Evolutionary conservation across 768 basidiomycete genomes (phyloP), one percentile per base, ranked within the genome.

Genomic region (Scleroderma bovista): DNA sequence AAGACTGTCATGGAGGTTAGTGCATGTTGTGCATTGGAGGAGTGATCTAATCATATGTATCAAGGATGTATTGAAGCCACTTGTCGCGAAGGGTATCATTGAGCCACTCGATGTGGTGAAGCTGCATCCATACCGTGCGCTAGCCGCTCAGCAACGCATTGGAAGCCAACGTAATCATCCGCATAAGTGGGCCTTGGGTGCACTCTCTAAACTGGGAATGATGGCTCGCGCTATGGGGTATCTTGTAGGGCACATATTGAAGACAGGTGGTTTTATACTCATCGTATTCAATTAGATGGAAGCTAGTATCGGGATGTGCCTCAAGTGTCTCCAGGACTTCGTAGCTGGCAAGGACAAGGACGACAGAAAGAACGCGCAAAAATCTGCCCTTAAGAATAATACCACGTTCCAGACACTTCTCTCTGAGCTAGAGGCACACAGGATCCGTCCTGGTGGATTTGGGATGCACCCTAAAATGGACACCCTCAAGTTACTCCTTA

Each of bases 401-500:
- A 67, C 78, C 0, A 70, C 75, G 34, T 90, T 89, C 54, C 77
- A 81, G 57, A 76, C 75, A 24, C 68, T 93, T 23, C 74, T 93
- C 56, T 64, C 70, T 32, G 86, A 89, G 61, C 73, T 94, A 16
- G 81, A 88, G 46, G 60, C 60, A n/a, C 79, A 83, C 60, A 70
- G 70, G 47, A 70, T 68, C 23, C 65, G 68, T 9, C 55, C 60
- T 10, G 59, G 56, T 5, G 84, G 83, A 4, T 82, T 84, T 59
- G 64, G 74, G 1, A 63, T 77, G 47, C 95, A 99, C 68, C 95
- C 95, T 3, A 99, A 99, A 72, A 86, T 97, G 82, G 91, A 92
- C 42, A 84, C 77, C 51, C 75, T 95, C 11, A 83, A 83, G 50
- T 71, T 73, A 3, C 71, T 98, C 24, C 71, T 92, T 6, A 67